Percentiles rank a stretch among this genome's conserved stretches.
These are phyloP conservation scores for Seiridium cupressi DNA, from an alignment of 2,329 filamentous ascomycete genomes.

Conservation along the genomic window DNA sequence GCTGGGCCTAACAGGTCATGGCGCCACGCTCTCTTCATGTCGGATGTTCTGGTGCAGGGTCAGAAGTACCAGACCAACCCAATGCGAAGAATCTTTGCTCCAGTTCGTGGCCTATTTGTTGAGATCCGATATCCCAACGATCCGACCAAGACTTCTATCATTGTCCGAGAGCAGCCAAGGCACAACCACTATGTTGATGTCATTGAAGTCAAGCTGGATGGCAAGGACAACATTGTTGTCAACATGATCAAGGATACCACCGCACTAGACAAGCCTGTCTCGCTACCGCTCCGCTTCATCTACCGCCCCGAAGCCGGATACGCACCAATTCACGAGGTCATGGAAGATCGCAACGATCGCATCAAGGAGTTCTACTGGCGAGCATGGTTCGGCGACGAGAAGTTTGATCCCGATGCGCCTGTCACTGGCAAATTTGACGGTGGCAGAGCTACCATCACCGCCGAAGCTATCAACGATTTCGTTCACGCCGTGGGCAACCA, in stretches of 20 bases:
- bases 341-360: slow-evolving; percentile 92
- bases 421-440: slow-evolving; percentile 89
- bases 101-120: slow-evolving; percentile 81
- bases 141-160: slow-evolving; percentile 78
- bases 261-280: slow-evolving; percentile 76
- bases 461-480: slow-evolving; percentile 95
- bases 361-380: slow-evolving; percentile 99
- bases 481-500: slow-evolving; percentile 99
- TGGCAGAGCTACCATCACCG: slow-evolving; percentile 81
- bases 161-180: slow-evolving; percentile 81
- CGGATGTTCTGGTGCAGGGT: slow-evolving; percentile 91
- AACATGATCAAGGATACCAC: slow-evolving; percentile 93
- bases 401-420: slow-evolving; percentile 77
- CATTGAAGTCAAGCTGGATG: slow-evolving; percentile 76
- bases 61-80: slow-evolving; percentile 98
- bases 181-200: slow-evolving; percentile 87
- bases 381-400: slow-evolving; percentile 91
- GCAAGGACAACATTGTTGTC: slow-evolving; percentile 77
- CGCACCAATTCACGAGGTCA: slow-evolving; percentile 95
- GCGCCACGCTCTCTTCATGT: slow-evolving; percentile 91
- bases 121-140: slow-evolving; percentile 84
- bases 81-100: slow-evolving; percentile 86
- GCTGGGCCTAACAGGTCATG: slow-evolving; percentile 85
- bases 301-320: slow-evolving; percentile 96
- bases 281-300: slow-evolving; percentile 81